phyloP scores from a whole-genome alignment of 257 asterid species.

The Galeopsis tetrahit region DNA sequence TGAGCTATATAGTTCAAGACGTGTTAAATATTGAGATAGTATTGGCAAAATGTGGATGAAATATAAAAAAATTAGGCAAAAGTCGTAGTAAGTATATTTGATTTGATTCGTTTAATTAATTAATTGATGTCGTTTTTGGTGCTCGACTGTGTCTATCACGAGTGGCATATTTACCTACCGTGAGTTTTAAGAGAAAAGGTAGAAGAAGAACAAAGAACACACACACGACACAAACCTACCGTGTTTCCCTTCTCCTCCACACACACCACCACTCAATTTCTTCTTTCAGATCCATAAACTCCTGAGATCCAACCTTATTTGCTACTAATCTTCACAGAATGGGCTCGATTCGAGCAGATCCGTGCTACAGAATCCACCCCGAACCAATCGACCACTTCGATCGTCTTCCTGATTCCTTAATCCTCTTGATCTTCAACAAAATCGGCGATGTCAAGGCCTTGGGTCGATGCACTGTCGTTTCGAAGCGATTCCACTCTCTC shows the following conservation, averaged over 20 bases:
- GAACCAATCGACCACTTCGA: conserved; percentile 73
- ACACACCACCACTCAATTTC: conserved; percentile 24
- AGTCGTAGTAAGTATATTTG: too few species aligned
- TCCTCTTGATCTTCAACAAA: conserved; percentile 71
- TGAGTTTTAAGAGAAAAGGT: too few species aligned
- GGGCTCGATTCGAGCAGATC: conserved; percentile 59
- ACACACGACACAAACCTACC: conserved; percentile 27
- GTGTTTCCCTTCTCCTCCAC: conserved; percentile 35
- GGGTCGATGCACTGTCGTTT: conserved; percentile 78
- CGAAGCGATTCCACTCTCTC: conserved; percentile 64
- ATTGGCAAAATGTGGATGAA: too few species aligned
- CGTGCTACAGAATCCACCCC: conserved; percentile 47
- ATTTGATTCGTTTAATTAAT: too few species aligned
- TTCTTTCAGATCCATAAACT: conserved; percentile 18
- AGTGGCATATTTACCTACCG: background rate
- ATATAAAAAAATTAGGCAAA: too few species aligned
- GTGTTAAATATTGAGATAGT: too few species aligned
- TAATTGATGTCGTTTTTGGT: conserved; percentile 25
- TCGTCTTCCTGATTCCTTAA: conserved; percentile 64
- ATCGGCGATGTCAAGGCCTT: conserved; percentile 81
- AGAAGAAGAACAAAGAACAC: conserved; percentile 1
- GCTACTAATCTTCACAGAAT: conserved; percentile 12
- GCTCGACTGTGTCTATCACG: background rate
- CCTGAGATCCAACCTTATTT: background rate
- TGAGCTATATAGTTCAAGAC: too few species aligned